phyloP scores from a whole-genome alignment of 1,284 basidiomycete genomes.

The Boletus mariae region DNA sequence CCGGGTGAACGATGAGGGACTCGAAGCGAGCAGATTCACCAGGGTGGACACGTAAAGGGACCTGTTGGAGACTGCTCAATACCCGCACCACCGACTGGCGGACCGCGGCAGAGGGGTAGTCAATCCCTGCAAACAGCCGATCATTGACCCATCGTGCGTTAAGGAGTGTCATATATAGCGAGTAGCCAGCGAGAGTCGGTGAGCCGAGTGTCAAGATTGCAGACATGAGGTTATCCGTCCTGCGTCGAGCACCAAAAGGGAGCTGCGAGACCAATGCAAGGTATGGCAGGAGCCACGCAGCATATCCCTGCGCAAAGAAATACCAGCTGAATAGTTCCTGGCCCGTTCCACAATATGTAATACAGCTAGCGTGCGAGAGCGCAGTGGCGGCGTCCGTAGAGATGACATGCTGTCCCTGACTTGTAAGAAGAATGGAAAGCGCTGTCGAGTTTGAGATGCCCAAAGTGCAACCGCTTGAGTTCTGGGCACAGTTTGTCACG shows the following conservation, averaged over 20 bases:
- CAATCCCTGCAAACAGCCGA: background rate
- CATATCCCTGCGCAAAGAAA: conserved; percentile 39
- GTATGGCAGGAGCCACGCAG: conserved; percentile 44
- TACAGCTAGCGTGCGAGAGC: conserved; percentile 30
- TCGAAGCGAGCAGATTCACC: too few relatives aligned
- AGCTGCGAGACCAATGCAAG: conserved; percentile 42
- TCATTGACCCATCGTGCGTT: conserved; percentile 29
- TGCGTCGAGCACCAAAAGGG: conserved; percentile 37
- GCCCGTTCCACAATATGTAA: conserved; percentile 28
- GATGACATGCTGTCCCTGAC: background rate
- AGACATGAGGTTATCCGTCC: conserved; percentile 31
- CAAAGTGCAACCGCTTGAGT: conserved; percentile 5
- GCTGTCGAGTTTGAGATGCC: conserved; percentile 12
- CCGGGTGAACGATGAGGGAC: too few relatives aligned
- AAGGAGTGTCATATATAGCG: conserved; percentile 31
- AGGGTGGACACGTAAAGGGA: too few relatives aligned
- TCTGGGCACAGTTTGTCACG: conserved; percentile 11
- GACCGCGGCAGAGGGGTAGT: conserved; percentile 16
- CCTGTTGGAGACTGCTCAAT: conserved; percentile 29
- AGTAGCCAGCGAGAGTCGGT: conserved; percentile 32
- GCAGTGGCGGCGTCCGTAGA: conserved; percentile 2
- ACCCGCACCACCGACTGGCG: conserved; percentile 18
- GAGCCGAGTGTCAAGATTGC: conserved; percentile 33
- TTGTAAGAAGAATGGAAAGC: conserved; percentile 15
- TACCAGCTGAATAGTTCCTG: conserved; percentile 36